phyloP scores from a whole-genome alignment of 2,329 filamentous ascomycete species.

The Fusarium napiforme region DNA sequence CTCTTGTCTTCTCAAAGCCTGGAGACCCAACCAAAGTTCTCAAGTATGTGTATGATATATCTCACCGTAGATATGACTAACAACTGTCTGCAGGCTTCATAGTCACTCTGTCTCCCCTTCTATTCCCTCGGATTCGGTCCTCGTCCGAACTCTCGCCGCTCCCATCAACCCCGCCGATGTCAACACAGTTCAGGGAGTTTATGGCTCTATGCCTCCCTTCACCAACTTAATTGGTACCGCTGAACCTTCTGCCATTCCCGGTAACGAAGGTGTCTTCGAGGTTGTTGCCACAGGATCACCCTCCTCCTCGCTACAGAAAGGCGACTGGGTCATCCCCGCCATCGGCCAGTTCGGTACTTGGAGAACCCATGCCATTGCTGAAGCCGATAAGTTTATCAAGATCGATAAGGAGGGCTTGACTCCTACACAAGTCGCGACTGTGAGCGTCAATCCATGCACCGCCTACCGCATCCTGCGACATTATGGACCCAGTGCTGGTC shows the following conservation, averaged over 20 bases:
- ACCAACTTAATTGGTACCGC: conserved; percentile 79
- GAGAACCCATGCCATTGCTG: conserved; percentile 87
- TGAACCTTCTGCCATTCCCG: conserved; percentile 79
- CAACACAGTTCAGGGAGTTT: conserved; percentile 97
- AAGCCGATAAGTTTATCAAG: conserved; percentile 68
- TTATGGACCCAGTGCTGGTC: conserved; percentile 67
- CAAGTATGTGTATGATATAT: conserved; percentile 55
- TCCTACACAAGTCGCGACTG: conserved; percentile 83
- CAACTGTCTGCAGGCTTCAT: conserved; percentile 65
- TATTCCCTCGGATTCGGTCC: conserved; percentile 72
- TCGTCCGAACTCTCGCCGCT: conserved; percentile 87
- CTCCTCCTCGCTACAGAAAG: conserved; percentile 67
- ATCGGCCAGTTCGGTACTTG: conserved; percentile 89
- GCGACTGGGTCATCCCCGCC: conserved; percentile 95
- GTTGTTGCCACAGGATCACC: conserved; percentile 76
- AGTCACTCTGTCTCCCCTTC: conserved; percentile 80
- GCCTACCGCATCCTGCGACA: conserved; percentile 93
- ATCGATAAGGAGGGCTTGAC: conserved; percentile 78
- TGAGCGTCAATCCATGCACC: conserved; percentile 92
- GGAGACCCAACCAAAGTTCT: conserved; percentile 80
- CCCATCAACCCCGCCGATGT: conserved; percentile 98
- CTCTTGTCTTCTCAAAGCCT: conserved; percentile 78
- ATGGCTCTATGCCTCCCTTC: conserved; percentile 86
- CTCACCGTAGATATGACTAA: neutral
- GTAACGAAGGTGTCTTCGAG: conserved; percentile 95